Evolutionary conservation across 192 early-diverging fungal genomes (phyloP), one percentile per base, ranked within the genome.

Genomic region (Umbelopsis sp.): DNA sequence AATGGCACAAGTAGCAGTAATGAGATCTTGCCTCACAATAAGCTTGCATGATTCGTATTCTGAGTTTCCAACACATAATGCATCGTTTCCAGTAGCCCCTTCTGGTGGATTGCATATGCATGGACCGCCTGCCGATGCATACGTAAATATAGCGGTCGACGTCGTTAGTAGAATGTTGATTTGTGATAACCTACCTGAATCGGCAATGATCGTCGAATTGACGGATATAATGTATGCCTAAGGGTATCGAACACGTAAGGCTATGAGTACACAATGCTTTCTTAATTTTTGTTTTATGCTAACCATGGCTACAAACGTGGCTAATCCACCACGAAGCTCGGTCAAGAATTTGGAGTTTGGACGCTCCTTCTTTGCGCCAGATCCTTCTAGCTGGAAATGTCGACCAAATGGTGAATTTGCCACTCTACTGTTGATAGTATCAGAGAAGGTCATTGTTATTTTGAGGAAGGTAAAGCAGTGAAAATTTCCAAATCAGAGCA

Each of bases 121-220:
- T 24, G 89, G 81, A 51, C 92, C 92, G 32, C 92, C 92, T 65
- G 32, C 65, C 4, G 8, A 62, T 24, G 2, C 17, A 20, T n/a
- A 34, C 14, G 2, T 17, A 20, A 34, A 49, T 12, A 21, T 5
- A 34, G 11, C 34, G 2, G 26, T 32, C 31, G 26, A 4, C 17
- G 20, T 34, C 26, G 16, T 11, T 17, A 17, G 14, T 17, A 31
- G 20, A 32, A 12, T 6, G 7, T 20, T 34, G 0, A 34, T 2
- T 36, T 54, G 21, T 36, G 4, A 62, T 34, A 54, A 20, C 24
- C 7, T 62, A 62, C 56, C 56, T 7, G 89, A 86, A 76, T 92
- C 90, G 2, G 86, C 82, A 71, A 94, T 81, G 75, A 94, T 92
- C 22, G 87, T 78, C 41, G 92, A 86, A 70, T 92, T 92, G 16